Conservation (phyloP, 225 moss, liverwort and hornwort species). For the Physcomitrium patens region DNA sequence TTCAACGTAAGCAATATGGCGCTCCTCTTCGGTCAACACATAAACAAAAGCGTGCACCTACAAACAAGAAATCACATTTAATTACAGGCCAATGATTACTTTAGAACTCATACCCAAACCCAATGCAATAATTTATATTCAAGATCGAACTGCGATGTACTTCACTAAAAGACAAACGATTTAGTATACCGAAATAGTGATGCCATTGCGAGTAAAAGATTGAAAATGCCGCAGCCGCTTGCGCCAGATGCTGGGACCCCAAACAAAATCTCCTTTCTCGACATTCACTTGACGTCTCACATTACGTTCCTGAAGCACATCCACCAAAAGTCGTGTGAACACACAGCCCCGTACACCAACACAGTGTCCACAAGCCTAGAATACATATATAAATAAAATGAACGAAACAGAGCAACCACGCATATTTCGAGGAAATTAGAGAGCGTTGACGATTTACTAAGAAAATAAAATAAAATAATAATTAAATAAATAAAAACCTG, state of each 20-base stretch:
- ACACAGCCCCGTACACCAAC: neutral
- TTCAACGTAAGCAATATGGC: conserved; percentile 60
- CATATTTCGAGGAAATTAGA: neutral
- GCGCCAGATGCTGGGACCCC: conserved; percentile 58
- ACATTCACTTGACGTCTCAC: conserved; percentile 46
- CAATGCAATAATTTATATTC: neutral
- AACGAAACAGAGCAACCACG: neutral
- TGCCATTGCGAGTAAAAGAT: conserved; percentile 57
- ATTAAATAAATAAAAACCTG: too few relatives aligned
- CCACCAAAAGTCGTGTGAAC: neutral
- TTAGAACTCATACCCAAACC: neutral
- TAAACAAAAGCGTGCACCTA: conserved; percentile 61
- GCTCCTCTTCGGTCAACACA: conserved; percentile 60
- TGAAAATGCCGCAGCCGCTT: conserved; percentile 52
- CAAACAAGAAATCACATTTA: neutral
- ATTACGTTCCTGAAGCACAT: conserved; percentile 50
- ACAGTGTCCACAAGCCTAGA: neutral
- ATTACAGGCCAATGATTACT: neutral
- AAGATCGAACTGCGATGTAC: neutral
- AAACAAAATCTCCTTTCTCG: conserved; percentile 62
- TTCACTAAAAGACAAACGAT: neutral
- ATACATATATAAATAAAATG: neutral
- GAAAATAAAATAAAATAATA: too few relatives aligned
- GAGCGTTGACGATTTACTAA: neutral
- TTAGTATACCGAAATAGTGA: conserved; percentile 47